phyloP scores from a whole-genome alignment of 805 yeast genomes.

The Candida boleticola region DNA sequence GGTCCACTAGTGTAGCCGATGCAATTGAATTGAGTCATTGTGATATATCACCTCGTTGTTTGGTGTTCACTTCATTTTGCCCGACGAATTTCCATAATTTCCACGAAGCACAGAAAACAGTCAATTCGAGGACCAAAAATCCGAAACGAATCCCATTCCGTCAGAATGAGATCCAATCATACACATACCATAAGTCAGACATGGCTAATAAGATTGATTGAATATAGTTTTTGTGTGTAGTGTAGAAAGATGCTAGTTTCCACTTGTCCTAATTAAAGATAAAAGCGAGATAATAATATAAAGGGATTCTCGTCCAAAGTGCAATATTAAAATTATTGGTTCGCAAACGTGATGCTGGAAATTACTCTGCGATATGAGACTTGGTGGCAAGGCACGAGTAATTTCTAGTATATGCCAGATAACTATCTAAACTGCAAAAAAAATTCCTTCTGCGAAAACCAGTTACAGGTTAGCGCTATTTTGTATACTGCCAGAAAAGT shows the following conservation, averaged over 20 bases:
- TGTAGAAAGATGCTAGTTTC: background rate
- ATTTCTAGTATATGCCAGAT: constrained; percentile 4
- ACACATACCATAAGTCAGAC: constrained; percentile 76
- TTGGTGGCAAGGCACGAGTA: background rate
- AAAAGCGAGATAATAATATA: constrained; percentile 1
- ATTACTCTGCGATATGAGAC: background rate
- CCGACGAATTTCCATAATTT: too few relatives aligned
- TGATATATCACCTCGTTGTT: too few relatives aligned
- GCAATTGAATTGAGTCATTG: too few relatives aligned
- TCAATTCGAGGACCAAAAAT: too few relatives aligned
- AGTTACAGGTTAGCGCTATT: constrained; percentile 6
- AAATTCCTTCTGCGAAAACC: constrained; percentile 6
- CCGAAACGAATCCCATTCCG: too few relatives aligned
- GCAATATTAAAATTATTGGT: background rate
- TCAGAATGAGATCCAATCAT: too few relatives aligned
- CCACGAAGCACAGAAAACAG: too few relatives aligned
- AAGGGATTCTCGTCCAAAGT: constrained; percentile 6
- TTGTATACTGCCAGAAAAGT: too few relatives aligned
- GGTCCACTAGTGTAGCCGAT: too few relatives aligned
- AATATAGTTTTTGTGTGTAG: background rate
- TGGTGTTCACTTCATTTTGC: too few relatives aligned
- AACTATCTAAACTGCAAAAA: constrained; percentile 1
- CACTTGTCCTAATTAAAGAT: background rate
- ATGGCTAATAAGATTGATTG: constrained; percentile 28
- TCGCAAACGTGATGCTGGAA: constrained; percentile 2